A percentile compares a stretch with the other conserved stretches of the same genome.
Conservation (phyloP, 257 asterid genomes). For the Capsicum rhomboideum region DNA sequence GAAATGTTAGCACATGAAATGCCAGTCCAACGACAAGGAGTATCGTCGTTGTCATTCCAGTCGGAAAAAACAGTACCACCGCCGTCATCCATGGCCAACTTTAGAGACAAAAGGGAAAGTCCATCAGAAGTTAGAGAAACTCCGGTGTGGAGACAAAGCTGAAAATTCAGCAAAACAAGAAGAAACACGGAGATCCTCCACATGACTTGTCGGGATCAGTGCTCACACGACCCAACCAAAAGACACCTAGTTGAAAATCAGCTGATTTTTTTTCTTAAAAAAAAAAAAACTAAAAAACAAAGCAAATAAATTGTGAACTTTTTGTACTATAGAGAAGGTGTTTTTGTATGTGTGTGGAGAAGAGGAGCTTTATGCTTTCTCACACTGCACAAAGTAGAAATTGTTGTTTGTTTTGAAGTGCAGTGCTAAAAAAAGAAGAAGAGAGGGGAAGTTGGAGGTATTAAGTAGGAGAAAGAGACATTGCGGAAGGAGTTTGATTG, state of each 20-base stretch:
- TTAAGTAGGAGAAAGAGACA: conserved; percentile 47
- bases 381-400: no score
- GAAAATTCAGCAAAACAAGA: conserved; percentile 18
- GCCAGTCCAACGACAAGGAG: conserved; percentile 89
- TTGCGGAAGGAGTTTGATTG: conserved; percentile 2
- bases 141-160: conserved; percentile 2
- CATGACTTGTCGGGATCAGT: neutral
- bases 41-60: conserved; percentile 70
- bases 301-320: no score
- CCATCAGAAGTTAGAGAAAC: conserved; percentile 55
- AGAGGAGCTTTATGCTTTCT: no score
- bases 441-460: conserved; percentile 29
- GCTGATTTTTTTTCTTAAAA: no score
- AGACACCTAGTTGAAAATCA: no score
- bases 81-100: conserved; percentile 59
- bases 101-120: conserved; percentile 63
- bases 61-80: conserved; percentile 40
- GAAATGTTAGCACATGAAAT: conserved; percentile 74
- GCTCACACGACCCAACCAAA: neutral
- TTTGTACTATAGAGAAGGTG: neutral
- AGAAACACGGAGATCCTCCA: conserved; percentile 8
- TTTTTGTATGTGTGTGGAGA: no score
- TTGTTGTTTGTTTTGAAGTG: no score
- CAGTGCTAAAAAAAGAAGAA: neutral
- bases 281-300: no score